phyloP scores from a whole-genome alignment of 2,329 filamentous ascomycete genomes.

The Fusarium stilboides region DNA sequence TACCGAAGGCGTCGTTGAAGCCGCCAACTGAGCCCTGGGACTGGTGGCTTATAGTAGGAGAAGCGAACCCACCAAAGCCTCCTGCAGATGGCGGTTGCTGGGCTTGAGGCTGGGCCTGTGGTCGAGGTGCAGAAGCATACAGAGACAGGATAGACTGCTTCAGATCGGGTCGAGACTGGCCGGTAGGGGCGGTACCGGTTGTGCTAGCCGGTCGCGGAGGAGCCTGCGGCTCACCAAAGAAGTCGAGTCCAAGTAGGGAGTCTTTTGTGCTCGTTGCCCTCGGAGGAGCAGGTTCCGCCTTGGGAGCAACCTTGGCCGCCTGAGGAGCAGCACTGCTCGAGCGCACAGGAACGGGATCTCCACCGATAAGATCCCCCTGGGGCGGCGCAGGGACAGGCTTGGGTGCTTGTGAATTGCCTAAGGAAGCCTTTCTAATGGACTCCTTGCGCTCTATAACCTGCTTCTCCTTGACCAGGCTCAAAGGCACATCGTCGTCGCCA shows the following conservation, averaged over 20 bases:
- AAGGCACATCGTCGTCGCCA: slow-evolving; percentile 85
- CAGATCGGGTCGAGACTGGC: slow-evolving; percentile 87
- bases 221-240: slow-evolving; percentile 82
- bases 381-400: slow-evolving; percentile 59
- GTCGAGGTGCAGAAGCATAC: slow-evolving; percentile 87
- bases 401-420: slow-evolving; percentile 60
- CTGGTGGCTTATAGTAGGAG: slow-evolving; percentile 68
- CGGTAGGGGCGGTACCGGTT: slow-evolving; percentile 71
- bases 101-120: slow-evolving; percentile 71
- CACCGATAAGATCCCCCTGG: slow-evolving; percentile 86
- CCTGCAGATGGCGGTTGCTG: slow-evolving; percentile 67
- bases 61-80: slow-evolving; percentile 78
- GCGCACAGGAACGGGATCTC: slow-evolving; percentile 77
- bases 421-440: slow-evolving; percentile 72
- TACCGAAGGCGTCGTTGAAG: slow-evolving; percentile 81
- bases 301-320: slow-evolving; percentile 69
- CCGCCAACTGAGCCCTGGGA: slow-evolving; percentile 70
- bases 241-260: slow-evolving; percentile 92
- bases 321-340: slow-evolving; percentile 81
- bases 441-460: slow-evolving; percentile 74
- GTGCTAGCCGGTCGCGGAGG: slow-evolving; percentile 89
- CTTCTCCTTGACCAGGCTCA: slow-evolving; percentile 76
- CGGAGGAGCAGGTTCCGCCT: slow-evolving; percentile 75
- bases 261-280: slow-evolving; percentile 83
- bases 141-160: slow-evolving; percentile 98